Conservation (phyloP, 1,284 basidiomycete genomes). For the Volvariella volvacea region DNA sequence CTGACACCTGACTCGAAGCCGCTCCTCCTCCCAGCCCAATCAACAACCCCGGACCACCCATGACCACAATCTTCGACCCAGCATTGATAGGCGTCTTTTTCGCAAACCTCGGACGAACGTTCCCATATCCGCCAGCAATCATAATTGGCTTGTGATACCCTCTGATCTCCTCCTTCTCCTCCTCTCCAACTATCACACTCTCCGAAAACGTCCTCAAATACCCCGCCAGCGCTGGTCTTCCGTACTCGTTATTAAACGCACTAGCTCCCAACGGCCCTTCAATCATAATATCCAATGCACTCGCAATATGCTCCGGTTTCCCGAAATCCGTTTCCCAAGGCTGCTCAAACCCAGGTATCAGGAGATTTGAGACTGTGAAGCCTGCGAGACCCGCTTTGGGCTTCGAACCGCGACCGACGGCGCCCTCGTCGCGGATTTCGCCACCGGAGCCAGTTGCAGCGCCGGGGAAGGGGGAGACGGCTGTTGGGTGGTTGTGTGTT, state of each 20-base stretch:
- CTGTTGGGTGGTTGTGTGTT: conserved; percentile 99
- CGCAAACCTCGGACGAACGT: conserved; percentile 79
- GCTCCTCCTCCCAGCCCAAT: conserved; percentile 97
- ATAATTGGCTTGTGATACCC: conserved; percentile 99
- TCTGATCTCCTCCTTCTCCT: conserved; percentile 56
- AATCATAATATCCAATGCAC: conserved; percentile 94
- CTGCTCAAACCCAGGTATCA: conserved; percentile 82
- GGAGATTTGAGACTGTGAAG: conserved; percentile 93
- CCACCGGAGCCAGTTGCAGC: conserved; percentile 98
- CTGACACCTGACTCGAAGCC: conserved; percentile 88
- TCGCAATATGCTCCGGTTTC: conserved; percentile 86
- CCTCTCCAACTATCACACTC: conserved; percentile 44
- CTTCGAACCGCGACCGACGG: conserved; percentile 90
- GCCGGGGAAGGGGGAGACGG: conserved; percentile 95
- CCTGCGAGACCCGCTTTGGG: conserved; percentile 95
- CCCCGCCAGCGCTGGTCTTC: conserved; percentile 79
- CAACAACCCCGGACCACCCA: conserved; percentile 96
- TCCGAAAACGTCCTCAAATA: conserved; percentile 91
- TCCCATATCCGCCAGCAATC: conserved; percentile 96
- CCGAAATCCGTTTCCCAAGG: conserved; percentile 95
- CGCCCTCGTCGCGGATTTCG: conserved; percentile 97
- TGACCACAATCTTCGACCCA: conserved; percentile 84
- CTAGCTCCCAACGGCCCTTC: conserved; percentile 93
- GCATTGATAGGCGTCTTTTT: conserved; percentile 70
- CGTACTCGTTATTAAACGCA: conserved; percentile 99